Conservation (phyloP, 441 rosid species). For the Adansonia gregorii region DNA sequence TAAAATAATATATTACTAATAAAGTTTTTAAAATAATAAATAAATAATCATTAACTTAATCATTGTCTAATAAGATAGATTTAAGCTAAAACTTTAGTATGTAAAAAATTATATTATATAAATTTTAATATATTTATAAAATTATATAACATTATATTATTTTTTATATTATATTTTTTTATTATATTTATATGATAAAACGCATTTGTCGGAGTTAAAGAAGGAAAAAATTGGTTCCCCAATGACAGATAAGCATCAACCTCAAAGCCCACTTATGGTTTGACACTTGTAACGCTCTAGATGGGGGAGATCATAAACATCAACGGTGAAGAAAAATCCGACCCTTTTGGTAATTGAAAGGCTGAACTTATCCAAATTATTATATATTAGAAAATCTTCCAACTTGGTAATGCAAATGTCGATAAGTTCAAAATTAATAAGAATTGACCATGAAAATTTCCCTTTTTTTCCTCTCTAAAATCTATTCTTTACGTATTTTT, state of each 20-base stretch:
- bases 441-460: too few relatives aligned
- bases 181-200: too few relatives aligned
- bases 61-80: too few relatives aligned
- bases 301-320: neutral
- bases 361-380: slow-evolving; percentile 15
- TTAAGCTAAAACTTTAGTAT: too few relatives aligned
- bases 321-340: slow-evolving; percentile 25
- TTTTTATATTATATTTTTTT: too few relatives aligned
- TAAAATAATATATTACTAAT: neutral
- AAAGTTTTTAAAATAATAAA: neutral
- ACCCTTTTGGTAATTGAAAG: slow-evolving; percentile 30
- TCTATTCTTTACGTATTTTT: too few relatives aligned
- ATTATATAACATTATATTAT: too few relatives aligned
- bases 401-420: neutral
- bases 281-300: neutral
- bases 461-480: too few relatives aligned
- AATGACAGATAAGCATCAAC: slow-evolving; percentile 24
- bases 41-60: neutral
- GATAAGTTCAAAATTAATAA: too few relatives aligned
- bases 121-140: too few relatives aligned
- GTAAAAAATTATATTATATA: too few relatives aligned
- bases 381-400: neutral
- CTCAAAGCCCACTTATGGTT: neutral
- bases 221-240: neutral
- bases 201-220: neutral